Evolutionary conservation across 768 basidiomycete species (phyloP).

Genomic region (Sistotremastrum suecicum): DNA sequence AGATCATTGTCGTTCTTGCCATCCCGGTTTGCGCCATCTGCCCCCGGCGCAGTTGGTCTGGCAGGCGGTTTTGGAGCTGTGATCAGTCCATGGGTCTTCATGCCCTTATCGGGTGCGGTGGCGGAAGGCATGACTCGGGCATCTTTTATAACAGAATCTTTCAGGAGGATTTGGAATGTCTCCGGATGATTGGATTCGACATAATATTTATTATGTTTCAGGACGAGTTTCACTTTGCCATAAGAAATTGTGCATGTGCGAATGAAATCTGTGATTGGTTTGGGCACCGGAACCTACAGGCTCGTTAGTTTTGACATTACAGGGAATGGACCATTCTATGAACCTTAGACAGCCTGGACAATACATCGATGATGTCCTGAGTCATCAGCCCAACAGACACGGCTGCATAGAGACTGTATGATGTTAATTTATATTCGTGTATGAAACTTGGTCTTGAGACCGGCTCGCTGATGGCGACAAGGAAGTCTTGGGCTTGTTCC

Average conservation of each 20-base stretch:
- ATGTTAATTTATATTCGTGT: conserved; percentile 97
- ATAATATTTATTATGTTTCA: conserved; percentile 96
- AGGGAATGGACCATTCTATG: conserved; percentile 66
- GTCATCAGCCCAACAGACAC: conserved; percentile 97
- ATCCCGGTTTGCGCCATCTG: conserved; percentile 78
- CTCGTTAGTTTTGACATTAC: conserved; percentile 19
- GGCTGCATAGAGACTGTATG: conserved; percentile 95
- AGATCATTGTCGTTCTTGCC: conserved; percentile 67
- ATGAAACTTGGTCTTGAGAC: conserved; percentile 98
- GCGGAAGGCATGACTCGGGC: conserved; percentile 60
- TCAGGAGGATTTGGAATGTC: conserved; percentile 73
- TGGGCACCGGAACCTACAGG: conserved; percentile 77
- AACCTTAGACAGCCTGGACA: conserved; percentile 30
- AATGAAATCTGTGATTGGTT: conserved; percentile 74
- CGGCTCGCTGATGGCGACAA: conserved; percentile 96
- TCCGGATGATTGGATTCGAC: conserved; percentile 95
- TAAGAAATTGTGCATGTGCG: conserved; percentile 90
- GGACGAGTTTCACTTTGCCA: conserved; percentile 94
- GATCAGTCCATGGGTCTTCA: conserved; percentile 52
- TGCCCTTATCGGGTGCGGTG: conserved; percentile 48
- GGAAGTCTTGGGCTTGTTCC: conserved; percentile 95
- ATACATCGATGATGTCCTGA: conserved; percentile 93
- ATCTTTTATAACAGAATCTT: conserved; percentile 74
- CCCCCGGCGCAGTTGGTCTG: conserved; percentile 28
- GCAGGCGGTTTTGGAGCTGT: conserved; percentile 73